Conservation (phyloP, 768 basidiomycete species). For the Psilocybe cubensis region DNA sequence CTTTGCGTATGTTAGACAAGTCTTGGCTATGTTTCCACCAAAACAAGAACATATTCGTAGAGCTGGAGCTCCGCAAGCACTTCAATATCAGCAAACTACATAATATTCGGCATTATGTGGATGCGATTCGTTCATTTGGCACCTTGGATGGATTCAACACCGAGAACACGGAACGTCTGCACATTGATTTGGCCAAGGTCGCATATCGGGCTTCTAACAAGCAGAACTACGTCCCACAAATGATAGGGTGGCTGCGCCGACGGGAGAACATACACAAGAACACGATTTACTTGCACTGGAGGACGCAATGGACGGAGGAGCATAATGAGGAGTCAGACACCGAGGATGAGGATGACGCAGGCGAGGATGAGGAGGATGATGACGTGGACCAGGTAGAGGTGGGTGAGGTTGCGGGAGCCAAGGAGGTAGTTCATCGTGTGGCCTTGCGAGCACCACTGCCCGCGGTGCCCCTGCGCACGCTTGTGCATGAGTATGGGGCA, state of each 20-base stretch:
- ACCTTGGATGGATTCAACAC: slow-evolving; percentile 37
- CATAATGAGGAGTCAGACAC: neutral
- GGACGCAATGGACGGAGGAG: neutral
- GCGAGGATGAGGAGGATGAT: no score
- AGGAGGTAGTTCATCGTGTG: no score
- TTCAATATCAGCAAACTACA: slow-evolving; percentile 47
- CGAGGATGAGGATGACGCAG: no score
- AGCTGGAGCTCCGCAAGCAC: slow-evolving; percentile 27
- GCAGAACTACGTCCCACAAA: slow-evolving; percentile 35
- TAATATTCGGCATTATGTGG: slow-evolving; percentile 32
- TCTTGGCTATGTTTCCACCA: slow-evolving; percentile 32
- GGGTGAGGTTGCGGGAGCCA: no score
- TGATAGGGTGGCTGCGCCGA: slow-evolving; percentile 39
- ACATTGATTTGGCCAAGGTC: slow-evolving; percentile 46
- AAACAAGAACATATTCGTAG: slow-evolving; percentile 32
- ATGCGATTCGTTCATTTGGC: slow-evolving; percentile 29
- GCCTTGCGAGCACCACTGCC: no score
- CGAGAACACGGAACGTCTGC: slow-evolving; percentile 39
- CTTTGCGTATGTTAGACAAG: slow-evolving; percentile 26
- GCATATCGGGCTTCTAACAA: slow-evolving; percentile 33
- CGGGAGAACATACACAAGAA: slow-evolving; percentile 36
- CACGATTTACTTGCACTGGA: slow-evolving; percentile 32
- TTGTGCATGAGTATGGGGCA: no score
- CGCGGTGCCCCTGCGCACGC: no score
- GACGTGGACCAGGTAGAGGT: no score